Evolutionary conservation across 2,329 filamentous ascomycete genomes (phyloP).

Genomic region (Scopulariopsis brevicaulis): DNA sequence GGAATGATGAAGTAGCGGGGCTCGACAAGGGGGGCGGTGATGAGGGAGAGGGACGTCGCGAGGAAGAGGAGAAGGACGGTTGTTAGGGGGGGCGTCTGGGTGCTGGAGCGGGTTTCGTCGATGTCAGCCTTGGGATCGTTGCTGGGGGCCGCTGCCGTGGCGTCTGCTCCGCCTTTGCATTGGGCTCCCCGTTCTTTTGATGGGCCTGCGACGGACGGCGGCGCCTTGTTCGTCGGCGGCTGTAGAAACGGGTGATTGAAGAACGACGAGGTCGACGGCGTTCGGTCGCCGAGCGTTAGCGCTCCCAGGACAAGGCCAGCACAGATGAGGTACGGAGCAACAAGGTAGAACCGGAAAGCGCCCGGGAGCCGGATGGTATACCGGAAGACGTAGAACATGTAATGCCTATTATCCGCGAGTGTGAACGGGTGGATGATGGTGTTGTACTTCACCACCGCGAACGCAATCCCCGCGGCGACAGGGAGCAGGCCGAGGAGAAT

Average conservation of each 20-base stretch:
- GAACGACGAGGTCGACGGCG: conserved; percentile 9
- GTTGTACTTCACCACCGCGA: conserved; percentile 59
- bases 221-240: background rate
- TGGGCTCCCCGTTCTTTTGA: background rate
- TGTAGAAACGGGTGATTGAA: conserved; percentile 18
- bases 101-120: conserved; percentile 13
- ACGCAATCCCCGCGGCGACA: conserved; percentile 14
- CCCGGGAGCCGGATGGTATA: conserved; percentile 60
- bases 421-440: conserved; percentile 95
- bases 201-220: background rate
- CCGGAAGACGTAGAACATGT: conserved; percentile 93
- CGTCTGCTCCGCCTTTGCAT: background rate
- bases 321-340: conserved; percentile 58
- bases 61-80: conserved; percentile 48
- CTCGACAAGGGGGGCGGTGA: conserved; percentile 87
- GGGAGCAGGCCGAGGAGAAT: conserved; percentile 20
- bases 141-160: background rate
- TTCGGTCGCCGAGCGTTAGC: conserved; percentile 27
- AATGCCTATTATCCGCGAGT: conserved; percentile 91
- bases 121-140: conserved; percentile 8
- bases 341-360: conserved; percentile 53
- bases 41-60: conserved; percentile 64
- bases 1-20: conserved; percentile 93
- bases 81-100: conserved; percentile 26
- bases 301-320: conserved; percentile 54